Base-by-base conservation (phyloP, 2,329 filamentous ascomycete genomes). In the Phialophora tarda region DNA sequence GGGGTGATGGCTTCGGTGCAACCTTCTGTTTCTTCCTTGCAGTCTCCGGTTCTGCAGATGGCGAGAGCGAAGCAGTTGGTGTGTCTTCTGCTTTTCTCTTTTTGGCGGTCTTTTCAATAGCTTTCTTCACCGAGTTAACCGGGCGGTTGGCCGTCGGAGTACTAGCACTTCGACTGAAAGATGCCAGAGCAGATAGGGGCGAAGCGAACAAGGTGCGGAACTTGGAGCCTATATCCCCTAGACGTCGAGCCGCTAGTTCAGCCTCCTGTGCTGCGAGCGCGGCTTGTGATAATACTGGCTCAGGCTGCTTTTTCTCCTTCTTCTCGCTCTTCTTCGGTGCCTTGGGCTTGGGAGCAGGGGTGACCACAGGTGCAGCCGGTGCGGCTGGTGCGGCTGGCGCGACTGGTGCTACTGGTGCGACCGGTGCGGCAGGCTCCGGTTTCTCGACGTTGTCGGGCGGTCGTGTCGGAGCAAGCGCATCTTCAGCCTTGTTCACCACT, bases 31-130 rank as follows among this genome's bases (percentile, higher is more conserved):
- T 81, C 23, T 74, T 73, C 58, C 74, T 71, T 50, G 72, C 73
- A 48, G 74, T 74, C 30, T 75, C 69, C 21, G 75, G 65, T 30
- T 71, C 65, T 32, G 70, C 61, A 32, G 71, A 68, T 24, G 73
- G 71, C 55, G 73, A 63, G 11, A 72, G 68, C 30, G 73, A 73
- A 57, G 71, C 69, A 10, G 75, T 74, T 2, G 78, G 78, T 23
- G 78, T 78, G 32, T 81, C 77, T 57, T 87, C 85, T 48, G 83
- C 78, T 73, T 88, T 88, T 59, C 86, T 81, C 75, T 88, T 88
- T 58, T 74, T 78, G 47, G 77, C 73, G 28, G 74, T 71, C 65
- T 75, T 76, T 55, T 68, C 68, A 50, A 72, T 68, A 59, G 66
- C 67, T 58, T 75, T 75, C 63, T 74, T 71, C 54, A 69, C 71